A percentile compares a stretch with the other conserved stretches of the same genome.
phyloP scores from a whole-genome alignment of 805 yeast genomes.

The Ascoidea tarda region DNA sequence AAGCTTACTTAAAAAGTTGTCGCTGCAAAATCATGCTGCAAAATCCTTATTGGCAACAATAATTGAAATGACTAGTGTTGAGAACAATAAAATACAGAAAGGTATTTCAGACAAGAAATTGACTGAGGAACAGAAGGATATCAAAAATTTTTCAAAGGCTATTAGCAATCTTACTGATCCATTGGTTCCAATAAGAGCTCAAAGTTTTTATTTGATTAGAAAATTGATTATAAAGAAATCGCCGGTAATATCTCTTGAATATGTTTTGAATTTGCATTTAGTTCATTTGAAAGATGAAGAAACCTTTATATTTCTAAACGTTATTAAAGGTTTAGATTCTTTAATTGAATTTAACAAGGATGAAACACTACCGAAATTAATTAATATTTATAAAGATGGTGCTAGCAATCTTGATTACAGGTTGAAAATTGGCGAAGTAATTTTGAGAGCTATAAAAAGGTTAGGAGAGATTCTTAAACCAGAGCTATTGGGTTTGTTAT shows the following conservation, averaged over 20 bases:
- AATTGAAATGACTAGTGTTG: constrained; percentile 2
- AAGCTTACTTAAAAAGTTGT: not conserved
- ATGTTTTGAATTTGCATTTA: constrained; percentile 48
- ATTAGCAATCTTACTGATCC: constrained; percentile 60
- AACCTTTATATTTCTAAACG: constrained; percentile 77
- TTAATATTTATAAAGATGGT: constrained; percentile 22
- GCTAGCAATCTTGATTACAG: constrained; percentile 41
- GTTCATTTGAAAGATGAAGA: constrained; percentile 62
- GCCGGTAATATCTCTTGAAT: constrained; percentile 32
- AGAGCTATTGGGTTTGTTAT: constrained; percentile 1
- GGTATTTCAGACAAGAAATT: no score
- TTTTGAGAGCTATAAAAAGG: constrained; percentile 39
- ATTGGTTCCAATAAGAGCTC: constrained; percentile 72
- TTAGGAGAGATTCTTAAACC: no score
- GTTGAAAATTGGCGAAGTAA: constrained; percentile 73
- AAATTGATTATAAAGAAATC: constrained; percentile 36
- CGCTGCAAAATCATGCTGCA: no score
- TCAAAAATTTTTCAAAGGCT: constrained; percentile 38
- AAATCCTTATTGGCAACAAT: not conserved
- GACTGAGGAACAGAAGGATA: constrained; percentile 19
- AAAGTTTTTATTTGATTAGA: constrained; percentile 59
- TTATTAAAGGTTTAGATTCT: constrained; percentile 62
- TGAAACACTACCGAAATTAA: constrained; percentile 23
- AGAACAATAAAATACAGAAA: constrained; percentile 1
- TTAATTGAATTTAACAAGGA: constrained; percentile 32